These are phyloP conservation scores for Acanthamoeba divionensis DNA, from an alignment of 208 protist genomes.

Conservation along the genomic window DNA sequence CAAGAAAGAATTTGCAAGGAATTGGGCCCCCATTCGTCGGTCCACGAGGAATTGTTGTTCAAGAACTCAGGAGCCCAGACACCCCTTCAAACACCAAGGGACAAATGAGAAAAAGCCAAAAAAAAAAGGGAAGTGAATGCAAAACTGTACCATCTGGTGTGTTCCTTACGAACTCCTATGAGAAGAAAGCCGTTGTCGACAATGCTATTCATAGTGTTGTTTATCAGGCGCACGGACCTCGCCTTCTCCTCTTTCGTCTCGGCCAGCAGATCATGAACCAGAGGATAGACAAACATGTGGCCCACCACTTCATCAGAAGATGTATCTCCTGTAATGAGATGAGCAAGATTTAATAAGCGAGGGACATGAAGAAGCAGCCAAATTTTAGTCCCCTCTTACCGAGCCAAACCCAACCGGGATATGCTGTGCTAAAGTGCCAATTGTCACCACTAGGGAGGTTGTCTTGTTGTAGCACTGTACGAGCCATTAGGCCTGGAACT, in stretches of 20 bases:
- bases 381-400: not conserved
- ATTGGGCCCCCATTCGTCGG: constrained; percentile 58
- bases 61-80: constrained; percentile 51
- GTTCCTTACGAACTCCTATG: constrained; percentile 18
- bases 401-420: constrained; percentile 49
- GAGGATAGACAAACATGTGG: constrained; percentile 56
- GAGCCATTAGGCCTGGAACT: constrained; percentile 21
- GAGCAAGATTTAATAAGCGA: not conserved
- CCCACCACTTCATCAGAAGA: constrained; percentile 54
- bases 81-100: not conserved
- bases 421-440: constrained; percentile 32
- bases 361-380: not conserved
- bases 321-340: constrained; percentile 24
- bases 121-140: not conserved
- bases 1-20: constrained; percentile 57
- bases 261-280: constrained; percentile 57
- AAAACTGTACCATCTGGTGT: constrained; percentile 39
- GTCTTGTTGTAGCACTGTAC: constrained; percentile 7
- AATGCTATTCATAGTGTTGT: constrained; percentile 45
- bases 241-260: constrained; percentile 43
- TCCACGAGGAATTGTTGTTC: constrained; percentile 55
- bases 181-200: constrained; percentile 59
- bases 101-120: not conserved
- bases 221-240: not conserved
- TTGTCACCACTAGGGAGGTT: not conserved